phyloP scores from a whole-genome alignment of 306 rosid genomes.

The Echinosophora koreensis region DNA sequence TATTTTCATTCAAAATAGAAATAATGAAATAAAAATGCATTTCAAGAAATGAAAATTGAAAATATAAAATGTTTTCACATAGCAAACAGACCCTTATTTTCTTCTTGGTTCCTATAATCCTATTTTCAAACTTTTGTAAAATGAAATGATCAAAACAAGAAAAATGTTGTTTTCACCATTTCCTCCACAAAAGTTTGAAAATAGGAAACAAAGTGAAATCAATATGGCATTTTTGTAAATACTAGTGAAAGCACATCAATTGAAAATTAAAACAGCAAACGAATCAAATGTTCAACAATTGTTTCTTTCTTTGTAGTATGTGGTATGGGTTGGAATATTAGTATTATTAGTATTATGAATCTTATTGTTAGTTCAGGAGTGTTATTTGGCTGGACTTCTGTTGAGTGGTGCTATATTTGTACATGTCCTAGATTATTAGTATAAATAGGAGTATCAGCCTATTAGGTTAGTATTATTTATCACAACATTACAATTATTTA shows the following conservation, averaged over 20 bases:
- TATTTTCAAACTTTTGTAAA: no score
- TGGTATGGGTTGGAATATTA: background rate
- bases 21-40: no score
- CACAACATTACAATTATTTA: background rate
- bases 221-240: no score
- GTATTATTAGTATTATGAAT: conserved; percentile 5
- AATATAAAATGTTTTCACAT: no score
- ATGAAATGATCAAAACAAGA: no score
- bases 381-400: background rate
- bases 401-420: background rate
- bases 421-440: background rate
- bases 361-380: background rate
- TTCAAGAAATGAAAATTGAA: no score
- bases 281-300: background rate
- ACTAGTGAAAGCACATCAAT: background rate
- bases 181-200: no score
- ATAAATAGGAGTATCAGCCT: background rate
- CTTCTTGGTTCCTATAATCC: no score
- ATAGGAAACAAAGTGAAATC: no score
- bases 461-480: background rate
- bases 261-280: background rate
- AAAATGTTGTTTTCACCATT: no score
- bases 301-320: background rate
- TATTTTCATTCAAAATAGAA: no score
- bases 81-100: no score